phyloP scores from a whole-genome alignment of 1,284 basidiomycete genomes.

The Leccinum solheimii region DNA sequence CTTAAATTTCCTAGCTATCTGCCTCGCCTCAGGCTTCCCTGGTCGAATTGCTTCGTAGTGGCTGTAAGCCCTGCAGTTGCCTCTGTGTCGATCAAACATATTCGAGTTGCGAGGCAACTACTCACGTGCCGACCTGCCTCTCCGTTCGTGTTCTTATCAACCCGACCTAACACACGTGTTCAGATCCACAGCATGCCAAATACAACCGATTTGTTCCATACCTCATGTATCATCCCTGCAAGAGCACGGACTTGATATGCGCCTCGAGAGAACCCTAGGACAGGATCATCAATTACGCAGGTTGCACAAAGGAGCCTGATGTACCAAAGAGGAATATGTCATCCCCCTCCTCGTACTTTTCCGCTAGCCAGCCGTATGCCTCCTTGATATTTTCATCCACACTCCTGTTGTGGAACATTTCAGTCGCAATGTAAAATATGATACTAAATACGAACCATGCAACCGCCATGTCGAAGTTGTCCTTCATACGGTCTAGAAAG shows the following conservation, averaged over 20 bases:
- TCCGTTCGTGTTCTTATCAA: conserved; percentile 15
- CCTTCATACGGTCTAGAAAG: neutral
- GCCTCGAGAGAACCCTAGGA: too few species aligned
- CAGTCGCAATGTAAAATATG: neutral
- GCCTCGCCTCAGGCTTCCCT: neutral
- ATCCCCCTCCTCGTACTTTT: too few species aligned
- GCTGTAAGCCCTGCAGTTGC: conserved; percentile 34
- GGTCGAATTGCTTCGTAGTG: conserved; percentile 27
- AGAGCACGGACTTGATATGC: too few species aligned
- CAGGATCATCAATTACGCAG: too few species aligned
- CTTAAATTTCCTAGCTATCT: neutral
- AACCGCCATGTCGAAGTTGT: neutral
- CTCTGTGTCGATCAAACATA: neutral
- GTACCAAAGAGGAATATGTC: too few species aligned
- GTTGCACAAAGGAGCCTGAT: too few species aligned
- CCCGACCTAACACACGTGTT: conserved; percentile 10
- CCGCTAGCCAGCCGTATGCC: too few species aligned
- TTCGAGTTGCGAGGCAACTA: neutral
- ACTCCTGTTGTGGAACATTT: neutral
- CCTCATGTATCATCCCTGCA: too few species aligned
- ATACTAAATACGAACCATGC: neutral
- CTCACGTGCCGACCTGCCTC: conserved; percentile 2
- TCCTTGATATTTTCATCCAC: too few species aligned
- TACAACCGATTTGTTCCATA: too few species aligned
- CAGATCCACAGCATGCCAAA: too few species aligned